Percentiles rank a stretch among this genome's conserved stretches.
These are phyloP conservation scores for Trichoderma breve DNA, from an alignment of 2,329 filamentous ascomycete genomes.

Conservation along the genomic window DNA sequence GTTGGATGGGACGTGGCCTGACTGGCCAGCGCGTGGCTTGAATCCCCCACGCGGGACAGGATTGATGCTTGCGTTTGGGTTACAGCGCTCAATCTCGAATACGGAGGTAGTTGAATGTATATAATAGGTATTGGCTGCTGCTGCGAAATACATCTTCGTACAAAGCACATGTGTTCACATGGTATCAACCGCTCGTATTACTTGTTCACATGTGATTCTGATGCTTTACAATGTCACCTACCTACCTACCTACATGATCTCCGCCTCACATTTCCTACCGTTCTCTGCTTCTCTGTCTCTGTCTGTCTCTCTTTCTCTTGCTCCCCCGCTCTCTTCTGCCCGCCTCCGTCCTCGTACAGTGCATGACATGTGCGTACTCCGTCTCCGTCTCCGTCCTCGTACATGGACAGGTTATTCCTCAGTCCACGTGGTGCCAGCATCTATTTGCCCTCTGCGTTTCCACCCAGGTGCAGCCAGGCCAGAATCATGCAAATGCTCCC, in stretches of 20 bases:
- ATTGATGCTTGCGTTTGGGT: neutral
- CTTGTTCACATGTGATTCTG: neutral
- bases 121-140: neutral
- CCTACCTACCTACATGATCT: neutral
- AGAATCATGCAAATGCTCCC: neutral
- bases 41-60: neutral
- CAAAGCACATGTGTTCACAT: neutral
- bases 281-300: too few species aligned
- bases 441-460: neutral
- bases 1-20: constrained; percentile 6
- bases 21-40: neutral
- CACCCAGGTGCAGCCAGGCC: neutral
- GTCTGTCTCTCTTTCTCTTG: neutral
- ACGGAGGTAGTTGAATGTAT: neutral
- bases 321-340: too few species aligned
- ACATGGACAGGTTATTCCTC: neutral
- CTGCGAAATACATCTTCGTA: neutral
- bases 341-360: neutral
- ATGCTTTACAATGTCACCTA: neutral
- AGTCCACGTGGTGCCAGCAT: constrained; percentile 10
- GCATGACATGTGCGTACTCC: neutral
- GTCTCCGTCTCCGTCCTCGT: neutral
- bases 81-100: neutral
- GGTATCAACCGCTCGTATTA: neutral
- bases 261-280: neutral